Evolutionary conservation across 768 basidiomycete species (phyloP).

Genomic region (Suillus fuscotomentosus): DNA sequence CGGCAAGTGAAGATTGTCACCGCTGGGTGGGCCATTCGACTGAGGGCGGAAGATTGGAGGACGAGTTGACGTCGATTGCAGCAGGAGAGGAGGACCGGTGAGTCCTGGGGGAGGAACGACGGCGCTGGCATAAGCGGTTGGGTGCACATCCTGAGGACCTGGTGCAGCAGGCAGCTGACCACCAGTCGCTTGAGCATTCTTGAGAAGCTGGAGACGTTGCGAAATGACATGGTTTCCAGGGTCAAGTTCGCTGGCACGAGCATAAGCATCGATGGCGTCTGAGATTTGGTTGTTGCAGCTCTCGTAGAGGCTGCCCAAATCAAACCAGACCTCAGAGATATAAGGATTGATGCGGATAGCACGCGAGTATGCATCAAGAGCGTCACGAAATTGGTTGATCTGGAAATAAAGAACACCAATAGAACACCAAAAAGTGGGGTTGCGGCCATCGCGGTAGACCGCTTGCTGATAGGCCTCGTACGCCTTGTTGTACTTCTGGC

Average conservation of each 20-base stretch:
- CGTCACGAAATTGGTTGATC: conserved; percentile 99
- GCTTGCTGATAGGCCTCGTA: conserved; percentile 99
- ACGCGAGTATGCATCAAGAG: conserved; percentile 97
- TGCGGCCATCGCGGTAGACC: conserved; percentile 97
- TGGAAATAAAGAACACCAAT: conserved; percentile 99
- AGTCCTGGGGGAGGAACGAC: conserved; percentile 71
- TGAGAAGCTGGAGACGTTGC: conserved; percentile 73
- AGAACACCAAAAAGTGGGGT: conserved; percentile 99
- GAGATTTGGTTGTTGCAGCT: conserved; percentile 99
- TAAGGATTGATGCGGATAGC: conserved; percentile 99
- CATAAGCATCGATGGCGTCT: conserved; percentile 98
- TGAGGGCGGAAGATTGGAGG: conserved; percentile 65
- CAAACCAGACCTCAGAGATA: conserved; percentile 82
- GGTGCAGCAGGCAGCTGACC: conserved; percentile 82
- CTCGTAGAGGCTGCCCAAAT: conserved; percentile 95
- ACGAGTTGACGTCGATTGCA: conserved; percentile 44
- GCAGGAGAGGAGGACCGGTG: conserved; percentile 62
- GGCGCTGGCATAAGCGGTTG: conserved; percentile 86
- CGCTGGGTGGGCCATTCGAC: conserved; percentile 53
- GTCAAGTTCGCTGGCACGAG: conserved; percentile 91
- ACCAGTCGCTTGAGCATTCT: conserved; percentile 75
- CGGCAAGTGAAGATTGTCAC: conserved; percentile 47
- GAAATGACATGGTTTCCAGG: conserved; percentile 81
- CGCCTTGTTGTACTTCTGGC: conserved; percentile 98
- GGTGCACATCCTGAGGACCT: conserved; percentile 93